Evolutionary conservation across 176 grass and related monocot species (phyloP).

Genomic region (Musa itinerans): DNA sequence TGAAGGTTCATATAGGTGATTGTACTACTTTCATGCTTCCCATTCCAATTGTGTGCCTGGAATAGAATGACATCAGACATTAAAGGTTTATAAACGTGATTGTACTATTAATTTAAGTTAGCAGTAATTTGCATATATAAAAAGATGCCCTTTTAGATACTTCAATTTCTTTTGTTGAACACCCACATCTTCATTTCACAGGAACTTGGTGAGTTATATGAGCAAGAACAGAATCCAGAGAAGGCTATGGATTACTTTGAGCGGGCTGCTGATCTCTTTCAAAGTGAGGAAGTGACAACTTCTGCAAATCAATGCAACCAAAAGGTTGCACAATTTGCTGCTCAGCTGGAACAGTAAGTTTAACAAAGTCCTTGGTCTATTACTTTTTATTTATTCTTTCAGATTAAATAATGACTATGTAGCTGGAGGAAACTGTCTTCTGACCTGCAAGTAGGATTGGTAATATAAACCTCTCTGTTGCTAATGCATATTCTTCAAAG

Average conservation of each 20-base stretch:
- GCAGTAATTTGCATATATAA: background rate
- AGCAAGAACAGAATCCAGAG: slow-evolving; percentile 81
- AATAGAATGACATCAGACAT: too few relatives aligned
- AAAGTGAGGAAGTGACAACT: slow-evolving; percentile 76
- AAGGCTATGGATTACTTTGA: slow-evolving; percentile 85
- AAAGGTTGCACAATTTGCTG: slow-evolving; percentile 89
- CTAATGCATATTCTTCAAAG: background rate
- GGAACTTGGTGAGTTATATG: slow-evolving; percentile 96
- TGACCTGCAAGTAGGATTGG: background rate
- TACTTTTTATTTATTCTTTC: slow-evolving; percentile 7
- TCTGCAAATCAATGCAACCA: slow-evolving; percentile 73
- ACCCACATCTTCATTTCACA: slow-evolving; percentile 23
- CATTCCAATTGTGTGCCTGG: too few relatives aligned
- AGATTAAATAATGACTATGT: background rate
- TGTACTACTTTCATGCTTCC: too few relatives aligned
- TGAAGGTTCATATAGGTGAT: too few relatives aligned
- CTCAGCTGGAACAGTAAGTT: slow-evolving; percentile 97
- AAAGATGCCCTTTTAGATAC: too few relatives aligned
- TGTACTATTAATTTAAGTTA: too few relatives aligned
- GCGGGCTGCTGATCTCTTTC: slow-evolving; percentile 79
- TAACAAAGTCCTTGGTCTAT: slow-evolving; percentile 5
- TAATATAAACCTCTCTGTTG: background rate
- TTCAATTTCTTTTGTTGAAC: background rate
- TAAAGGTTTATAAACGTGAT: too few relatives aligned
- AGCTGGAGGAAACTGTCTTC: too few relatives aligned